Conservation (phyloP, 441 rosid genomes). For the Pelargonium australe region DNA sequence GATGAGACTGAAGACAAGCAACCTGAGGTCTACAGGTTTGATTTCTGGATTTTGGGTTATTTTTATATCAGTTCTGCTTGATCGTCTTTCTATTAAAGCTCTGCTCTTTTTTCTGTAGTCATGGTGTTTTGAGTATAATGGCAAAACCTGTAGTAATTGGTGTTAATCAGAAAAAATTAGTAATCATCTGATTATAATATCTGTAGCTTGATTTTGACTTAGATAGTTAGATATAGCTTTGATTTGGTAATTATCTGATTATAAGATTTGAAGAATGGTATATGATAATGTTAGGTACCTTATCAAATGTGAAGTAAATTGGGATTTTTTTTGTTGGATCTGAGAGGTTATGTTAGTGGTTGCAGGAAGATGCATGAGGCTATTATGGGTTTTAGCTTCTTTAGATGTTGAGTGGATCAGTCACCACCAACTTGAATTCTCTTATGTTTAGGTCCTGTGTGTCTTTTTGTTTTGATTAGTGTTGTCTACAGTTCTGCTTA, state of each 20-base stretch:
- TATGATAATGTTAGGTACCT: background rate
- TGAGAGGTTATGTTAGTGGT: background rate
- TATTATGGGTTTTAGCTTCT: background rate
- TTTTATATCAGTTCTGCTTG: background rate
- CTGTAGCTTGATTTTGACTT: no score
- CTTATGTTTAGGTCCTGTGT: no score
- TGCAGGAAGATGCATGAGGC: background rate
- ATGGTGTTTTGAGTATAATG: background rate
- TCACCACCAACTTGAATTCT: no score
- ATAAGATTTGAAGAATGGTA: background rate
- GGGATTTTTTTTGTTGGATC: background rate
- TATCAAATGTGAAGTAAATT: background rate
- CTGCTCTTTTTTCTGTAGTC: background rate
- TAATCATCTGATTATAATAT: no score
- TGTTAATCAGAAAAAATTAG: background rate
- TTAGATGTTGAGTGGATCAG: background rate
- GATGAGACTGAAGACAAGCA: background rate
- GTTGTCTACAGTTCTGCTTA: background rate
- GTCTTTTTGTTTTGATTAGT: background rate
- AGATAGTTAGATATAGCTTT: background rate
- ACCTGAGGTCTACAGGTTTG: slow-evolving; percentile 8
- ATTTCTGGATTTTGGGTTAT: background rate
- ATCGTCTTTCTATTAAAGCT: background rate
- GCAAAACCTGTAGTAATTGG: background rate
- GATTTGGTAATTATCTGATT: background rate